A percentile compares a stretch with the other conserved stretches of the same genome.
phyloP scores from a whole-genome alignment of 2,329 filamentous ascomycete genomes.

The Canariomyces notabilis region DNA sequence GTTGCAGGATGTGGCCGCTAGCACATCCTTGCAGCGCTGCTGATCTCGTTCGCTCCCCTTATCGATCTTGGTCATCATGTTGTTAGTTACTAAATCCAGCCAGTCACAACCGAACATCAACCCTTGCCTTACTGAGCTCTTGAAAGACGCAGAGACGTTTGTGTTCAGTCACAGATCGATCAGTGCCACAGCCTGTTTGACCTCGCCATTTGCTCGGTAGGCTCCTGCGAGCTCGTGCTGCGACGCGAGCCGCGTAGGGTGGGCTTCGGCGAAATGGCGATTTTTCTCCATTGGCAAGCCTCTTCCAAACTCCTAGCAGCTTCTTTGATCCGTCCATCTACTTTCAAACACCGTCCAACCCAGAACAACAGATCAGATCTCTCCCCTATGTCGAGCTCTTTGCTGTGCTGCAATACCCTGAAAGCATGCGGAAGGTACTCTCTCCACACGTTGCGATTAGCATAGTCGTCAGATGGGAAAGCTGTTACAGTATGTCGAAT shows the following conservation, averaged over 20 bases:
- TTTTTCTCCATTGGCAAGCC: slow-evolving; percentile 7
- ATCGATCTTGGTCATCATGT: too few relatives aligned
- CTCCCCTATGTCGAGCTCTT: slow-evolving; percentile 16
- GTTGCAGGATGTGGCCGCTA: too few relatives aligned
- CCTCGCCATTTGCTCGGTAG: slow-evolving; percentile 20
- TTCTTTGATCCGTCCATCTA: slow-evolving; percentile 21
- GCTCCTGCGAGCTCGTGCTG: slow-evolving; percentile 4
- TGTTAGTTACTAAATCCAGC: too few relatives aligned
- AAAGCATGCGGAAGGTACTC: slow-evolving; percentile 28
- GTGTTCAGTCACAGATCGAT: too few relatives aligned
- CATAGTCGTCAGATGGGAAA: slow-evolving; percentile 12
- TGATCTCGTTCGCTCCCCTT: too few relatives aligned
- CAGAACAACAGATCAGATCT: slow-evolving; percentile 18
- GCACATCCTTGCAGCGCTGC: too few relatives aligned
- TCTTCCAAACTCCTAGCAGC: slow-evolving; percentile 10
- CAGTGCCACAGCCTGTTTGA: slow-evolving; percentile 22
- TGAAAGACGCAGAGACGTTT: too few relatives aligned
- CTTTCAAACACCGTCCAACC: slow-evolving; percentile 21
- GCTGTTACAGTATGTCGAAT: slow-evolving; percentile 11
- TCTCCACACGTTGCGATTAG: slow-evolving; percentile 22
- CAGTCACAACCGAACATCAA: too few relatives aligned
- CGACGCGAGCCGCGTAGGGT: slow-evolving; percentile 4
- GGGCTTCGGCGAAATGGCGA: slow-evolving; percentile 6
- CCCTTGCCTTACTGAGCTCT: too few relatives aligned
- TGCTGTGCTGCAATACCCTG: slow-evolving; percentile 20